phyloP scores from a whole-genome alignment of 2,329 filamentous ascomycete species.

The Pyrenophora teres region DNA sequence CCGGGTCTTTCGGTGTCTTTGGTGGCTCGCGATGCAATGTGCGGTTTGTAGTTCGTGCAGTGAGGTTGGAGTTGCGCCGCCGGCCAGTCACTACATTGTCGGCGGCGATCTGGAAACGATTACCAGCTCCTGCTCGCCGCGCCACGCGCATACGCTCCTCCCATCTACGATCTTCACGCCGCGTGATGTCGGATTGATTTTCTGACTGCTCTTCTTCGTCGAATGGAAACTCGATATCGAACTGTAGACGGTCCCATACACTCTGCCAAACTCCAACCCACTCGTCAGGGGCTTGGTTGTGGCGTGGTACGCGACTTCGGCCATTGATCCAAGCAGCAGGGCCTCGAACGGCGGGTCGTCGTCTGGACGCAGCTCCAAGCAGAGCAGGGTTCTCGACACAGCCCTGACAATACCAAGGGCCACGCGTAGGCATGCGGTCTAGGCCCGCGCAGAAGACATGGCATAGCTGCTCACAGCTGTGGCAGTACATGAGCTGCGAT shows the following conservation, averaged over 20 bases:
- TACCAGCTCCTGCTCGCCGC: constrained; percentile 73
- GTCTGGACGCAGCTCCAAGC: constrained; percentile 45
- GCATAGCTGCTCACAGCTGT: constrained; percentile 85
- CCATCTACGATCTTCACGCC: constrained; percentile 71
- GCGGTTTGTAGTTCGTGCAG: constrained; percentile 43
- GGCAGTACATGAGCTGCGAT: constrained; percentile 85
- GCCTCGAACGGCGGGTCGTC: constrained; percentile 29
- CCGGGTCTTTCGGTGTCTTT: constrained; percentile 62
- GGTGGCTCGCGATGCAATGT: constrained; percentile 42
- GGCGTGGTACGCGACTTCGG: constrained; percentile 37
- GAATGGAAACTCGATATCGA: constrained; percentile 86
- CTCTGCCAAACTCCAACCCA: constrained; percentile 87
- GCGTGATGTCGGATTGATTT: constrained; percentile 61
- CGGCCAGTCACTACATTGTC: constrained; percentile 57
- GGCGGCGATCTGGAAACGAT: constrained; percentile 72
- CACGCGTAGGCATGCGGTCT: constrained; percentile 69
- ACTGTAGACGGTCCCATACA: constrained; percentile 76
- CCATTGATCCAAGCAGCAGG: constrained; percentile 41
- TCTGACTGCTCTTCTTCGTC: constrained; percentile 66
- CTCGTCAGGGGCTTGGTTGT: constrained; percentile 40
- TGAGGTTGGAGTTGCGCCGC: constrained; percentile 44
- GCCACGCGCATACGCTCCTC: constrained; percentile 83
- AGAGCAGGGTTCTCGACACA: constrained; percentile 59
- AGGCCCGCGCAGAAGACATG: constrained; percentile 92
- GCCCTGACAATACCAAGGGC: constrained; percentile 89